Evolutionary conservation across 1,284 basidiomycete species (phyloP), one percentile per base, ranked within the genome.

Genomic region (Leccinum huronense): DNA sequence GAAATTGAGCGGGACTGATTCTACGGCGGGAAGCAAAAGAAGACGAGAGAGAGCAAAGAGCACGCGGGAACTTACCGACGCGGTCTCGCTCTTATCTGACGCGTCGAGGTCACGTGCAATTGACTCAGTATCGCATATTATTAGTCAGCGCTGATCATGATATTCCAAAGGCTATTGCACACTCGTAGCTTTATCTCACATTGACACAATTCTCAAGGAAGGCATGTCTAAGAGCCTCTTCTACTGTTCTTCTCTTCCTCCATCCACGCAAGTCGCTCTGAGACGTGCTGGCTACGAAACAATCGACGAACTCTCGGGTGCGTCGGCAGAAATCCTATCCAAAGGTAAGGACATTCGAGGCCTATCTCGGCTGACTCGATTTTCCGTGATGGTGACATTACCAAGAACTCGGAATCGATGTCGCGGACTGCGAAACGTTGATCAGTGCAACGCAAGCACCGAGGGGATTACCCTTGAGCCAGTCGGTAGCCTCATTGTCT

Each of bases 401-500:
- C 58, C 38, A 68, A 87, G 86, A 84, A 36, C 75, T 85, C n/a
- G 76, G 78, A 30, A 78, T 86, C 61, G 69, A 82, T 55, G 68
- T 81, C 9, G 67, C 74, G 38, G 77, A 80, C 34, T 81, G 80
- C 5, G 79, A 81, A 69, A 75, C 76, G 4, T 73, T 87, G 65
- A 76, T 84, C 42, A 72, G 75, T 14, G 73, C 77, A n/a, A 77
- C 79, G 9, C 79, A 81, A 69, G 65, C 66, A 33, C 70, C 73
- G 36, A 70, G 68, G 36, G 67, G 70, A 4, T 64, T 76, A n/a
- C 77, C 80, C 40, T 73, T 83, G 64, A 85, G 85, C 53, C 88
- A 87, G 73, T 81, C 86, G 6, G 88, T 82, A 3, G 81, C 86
- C 33, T 74, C 77, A 1, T 76, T 89, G 68, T 75, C 75, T 36